Evolutionary conservation across 2,329 filamentous ascomycete species (phyloP).

Genomic region (Clarireedia monteithiana): DNA sequence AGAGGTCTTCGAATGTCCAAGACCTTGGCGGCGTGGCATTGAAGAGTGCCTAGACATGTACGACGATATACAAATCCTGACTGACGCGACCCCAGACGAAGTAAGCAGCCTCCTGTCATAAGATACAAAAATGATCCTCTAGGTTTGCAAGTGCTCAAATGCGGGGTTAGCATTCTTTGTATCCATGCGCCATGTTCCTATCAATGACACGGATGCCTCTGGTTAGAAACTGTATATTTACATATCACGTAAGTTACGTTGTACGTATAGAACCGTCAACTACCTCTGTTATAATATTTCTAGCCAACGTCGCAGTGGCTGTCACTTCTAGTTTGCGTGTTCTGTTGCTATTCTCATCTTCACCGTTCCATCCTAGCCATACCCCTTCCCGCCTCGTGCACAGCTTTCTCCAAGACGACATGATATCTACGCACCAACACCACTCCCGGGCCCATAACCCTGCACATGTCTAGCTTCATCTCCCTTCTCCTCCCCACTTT

Average conservation of each 20-base stretch:
- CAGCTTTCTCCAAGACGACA: neutral
- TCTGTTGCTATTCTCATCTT: too few species aligned
- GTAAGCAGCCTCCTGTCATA: neutral
- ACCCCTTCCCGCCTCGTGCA: too few species aligned
- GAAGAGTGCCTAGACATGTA: neutral
- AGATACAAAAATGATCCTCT: neutral
- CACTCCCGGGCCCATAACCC: constrained; percentile 47
- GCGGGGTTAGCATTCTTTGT: neutral
- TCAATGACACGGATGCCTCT: too few species aligned
- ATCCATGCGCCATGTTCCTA: too few species aligned
- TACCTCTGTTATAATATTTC: too few species aligned
- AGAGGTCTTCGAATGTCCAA: neutral
- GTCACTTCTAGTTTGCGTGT: too few species aligned
- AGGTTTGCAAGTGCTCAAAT: neutral
- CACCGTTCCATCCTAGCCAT: neutral
- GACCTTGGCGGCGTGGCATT: neutral
- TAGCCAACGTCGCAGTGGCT: too few species aligned
- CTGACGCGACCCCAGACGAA: neutral
- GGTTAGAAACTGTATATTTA: too few species aligned
- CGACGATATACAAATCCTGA: neutral
- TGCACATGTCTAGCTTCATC: constrained; percentile 34
- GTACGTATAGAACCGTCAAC: too few species aligned
- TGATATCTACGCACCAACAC: constrained; percentile 42
- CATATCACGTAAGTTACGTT: too few species aligned
- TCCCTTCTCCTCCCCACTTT: constrained; percentile 34